A percentile compares a stretch with the other conserved stretches of the same genome.
These are phyloP conservation scores for Fraxinus excelsior DNA, from an alignment of 257 asterid genomes.

Conservation along the genomic window DNA sequence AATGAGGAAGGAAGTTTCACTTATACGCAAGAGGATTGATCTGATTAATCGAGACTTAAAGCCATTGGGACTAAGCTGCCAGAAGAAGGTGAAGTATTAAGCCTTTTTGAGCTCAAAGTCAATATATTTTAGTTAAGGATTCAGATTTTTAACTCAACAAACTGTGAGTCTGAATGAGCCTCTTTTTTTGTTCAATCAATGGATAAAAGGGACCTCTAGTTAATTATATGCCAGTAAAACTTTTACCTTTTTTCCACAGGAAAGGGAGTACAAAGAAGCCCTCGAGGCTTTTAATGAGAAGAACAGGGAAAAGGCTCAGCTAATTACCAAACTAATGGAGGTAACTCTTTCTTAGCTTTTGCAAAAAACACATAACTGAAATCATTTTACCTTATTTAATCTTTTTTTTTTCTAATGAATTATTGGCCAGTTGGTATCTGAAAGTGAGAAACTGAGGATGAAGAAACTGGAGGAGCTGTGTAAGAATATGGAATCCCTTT, in stretches of 20 bases:
- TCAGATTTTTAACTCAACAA: not conserved
- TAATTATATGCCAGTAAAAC: not conserved
- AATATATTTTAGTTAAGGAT: not conserved
- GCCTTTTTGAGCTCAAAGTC: not conserved
- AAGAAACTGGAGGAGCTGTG: conserved; percentile 86
- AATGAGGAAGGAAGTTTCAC: conserved; percentile 68
- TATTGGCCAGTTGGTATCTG: conserved; percentile 65
- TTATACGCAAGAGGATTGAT: conserved; percentile 68
- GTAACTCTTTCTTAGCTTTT: conserved; percentile 31
- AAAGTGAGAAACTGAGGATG: conserved; percentile 82
- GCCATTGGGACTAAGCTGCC: conserved; percentile 68
- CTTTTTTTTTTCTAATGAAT: conserved; percentile 9
- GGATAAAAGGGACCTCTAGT: not conserved
- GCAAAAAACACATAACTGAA: not conserved
- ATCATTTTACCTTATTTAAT: not conserved
- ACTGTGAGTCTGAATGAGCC: too few relatives aligned
- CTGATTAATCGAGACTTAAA: conserved; percentile 62
- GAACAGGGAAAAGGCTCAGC: conserved; percentile 80
- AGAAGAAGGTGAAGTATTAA: conserved; percentile 58
- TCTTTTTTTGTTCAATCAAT: not conserved
- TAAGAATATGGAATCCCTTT: conserved; percentile 69
- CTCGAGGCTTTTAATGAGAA: conserved; percentile 74
- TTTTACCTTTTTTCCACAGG: conserved; percentile 37
- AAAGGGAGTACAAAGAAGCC: conserved; percentile 82
- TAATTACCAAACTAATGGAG: conserved; percentile 74